Conservation (phyloP, 768 basidiomycete genomes). For the Hygrocybe coccinea region DNA sequence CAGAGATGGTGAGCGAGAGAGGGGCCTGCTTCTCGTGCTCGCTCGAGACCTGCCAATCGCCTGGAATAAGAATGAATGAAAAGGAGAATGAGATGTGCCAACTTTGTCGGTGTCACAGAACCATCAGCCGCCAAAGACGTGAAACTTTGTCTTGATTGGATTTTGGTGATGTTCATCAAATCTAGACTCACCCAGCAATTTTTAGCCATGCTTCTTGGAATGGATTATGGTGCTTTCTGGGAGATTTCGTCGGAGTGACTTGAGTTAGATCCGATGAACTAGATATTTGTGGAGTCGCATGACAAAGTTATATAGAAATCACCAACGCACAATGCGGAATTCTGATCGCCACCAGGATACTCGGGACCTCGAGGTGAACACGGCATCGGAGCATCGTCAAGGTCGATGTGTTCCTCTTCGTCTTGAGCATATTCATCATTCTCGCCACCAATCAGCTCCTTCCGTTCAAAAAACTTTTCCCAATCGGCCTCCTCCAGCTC, state of each 20-base stretch:
- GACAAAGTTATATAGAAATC: neutral
- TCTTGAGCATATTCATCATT: slow-evolving; percentile 22
- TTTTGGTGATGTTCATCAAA: neutral
- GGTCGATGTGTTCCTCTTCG: slow-evolving; percentile 14
- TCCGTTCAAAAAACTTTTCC: slow-evolving; percentile 26
- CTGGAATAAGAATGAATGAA: too few species aligned
- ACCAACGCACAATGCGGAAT: neutral
- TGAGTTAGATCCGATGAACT: neutral
- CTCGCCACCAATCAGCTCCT: slow-evolving; percentile 30
- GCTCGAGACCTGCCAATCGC: too few species aligned
- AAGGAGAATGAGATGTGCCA: neutral
- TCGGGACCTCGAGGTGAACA: neutral
- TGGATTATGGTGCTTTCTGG: neutral
- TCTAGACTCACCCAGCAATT: neutral
- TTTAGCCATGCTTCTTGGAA: slow-evolving; percentile 4
- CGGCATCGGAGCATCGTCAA: neutral
- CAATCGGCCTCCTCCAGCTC: slow-evolving; percentile 19
- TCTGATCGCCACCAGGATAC: neutral
- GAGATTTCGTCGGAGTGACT: neutral
- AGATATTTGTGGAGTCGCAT: neutral
- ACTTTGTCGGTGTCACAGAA: neutral
- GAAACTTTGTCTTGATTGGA: neutral
- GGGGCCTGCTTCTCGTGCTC: neutral
- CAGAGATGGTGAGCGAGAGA: neutral
- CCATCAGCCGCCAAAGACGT: neutral